Evolutionary conservation across 2,329 filamentous ascomycete genomes (phyloP), one percentile per base, ranked within the genome.

Genomic region (Talaromyces sp.): DNA sequence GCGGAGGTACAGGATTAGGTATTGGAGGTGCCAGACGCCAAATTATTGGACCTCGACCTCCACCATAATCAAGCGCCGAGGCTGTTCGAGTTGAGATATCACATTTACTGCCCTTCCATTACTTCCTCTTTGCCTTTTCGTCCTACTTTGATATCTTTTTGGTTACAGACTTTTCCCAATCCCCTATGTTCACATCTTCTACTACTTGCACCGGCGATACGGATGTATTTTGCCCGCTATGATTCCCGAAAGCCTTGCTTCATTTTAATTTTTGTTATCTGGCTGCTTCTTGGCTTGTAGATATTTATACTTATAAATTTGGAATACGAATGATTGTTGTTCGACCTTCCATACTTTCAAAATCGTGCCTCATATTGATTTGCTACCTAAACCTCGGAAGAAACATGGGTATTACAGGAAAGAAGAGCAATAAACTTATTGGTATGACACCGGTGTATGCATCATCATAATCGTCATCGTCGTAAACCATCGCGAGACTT

Each of bases 31-130:
- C 74, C 1, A 77, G 82, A 62, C 77, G 84, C 62, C 84, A 86
- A 71, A 86, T 87, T 61, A 80, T 86, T 58, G 84, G 84, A 13
- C 84, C 84, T 10, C 74, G 84, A 51, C 81, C 82, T 36, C 79
- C 72, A 9, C 74, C 59, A 46, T 76, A 61, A 63, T n/a, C n/a
- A n/a, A n/a, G n/a, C n/a, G n/a, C n/a, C n/a, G n/a, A n/a, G n/a
- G n/a, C n/a, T n/a, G n/a, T n/a, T 47, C 17, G 24, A 47, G 2
- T n/a, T 35, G 29, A 5, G n/a, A 40, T 39, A 8, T 14, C 29
- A 24, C 22, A 39, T 24, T n/a, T 24, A 16, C 16, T 19, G 17
- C 16, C 13, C 24, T 16, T 30, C 17, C 5, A 3, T 13, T 20
- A 16, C 29, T 14, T 39, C 32, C 35, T 3, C 29, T 8, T 16